Evolutionary conservation across 2,329 filamentous ascomycete genomes (phyloP).

Genomic region (Beauveria pseudobassiana): DNA sequence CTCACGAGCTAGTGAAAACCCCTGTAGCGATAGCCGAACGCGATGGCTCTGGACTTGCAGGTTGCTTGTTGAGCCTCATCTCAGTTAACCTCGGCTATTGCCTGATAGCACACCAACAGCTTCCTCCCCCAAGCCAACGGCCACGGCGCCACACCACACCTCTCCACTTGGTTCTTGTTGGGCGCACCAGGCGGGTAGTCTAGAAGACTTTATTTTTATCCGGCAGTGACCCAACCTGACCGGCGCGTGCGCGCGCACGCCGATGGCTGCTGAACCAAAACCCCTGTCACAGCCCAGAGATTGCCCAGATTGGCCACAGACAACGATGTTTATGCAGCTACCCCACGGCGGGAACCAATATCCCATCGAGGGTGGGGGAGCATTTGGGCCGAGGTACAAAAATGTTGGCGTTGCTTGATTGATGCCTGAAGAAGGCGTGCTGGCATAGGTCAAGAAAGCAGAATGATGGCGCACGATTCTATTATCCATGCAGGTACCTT

Average conservation of each 20-base stretch:
- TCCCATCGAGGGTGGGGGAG: neutral
- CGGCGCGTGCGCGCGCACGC: no score
- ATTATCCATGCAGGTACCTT: neutral
- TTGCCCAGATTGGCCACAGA: neutral
- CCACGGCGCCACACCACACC: neutral
- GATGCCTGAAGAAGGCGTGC: neutral
- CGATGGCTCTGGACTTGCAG: neutral
- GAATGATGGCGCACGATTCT: neutral
- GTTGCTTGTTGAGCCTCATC: neutral
- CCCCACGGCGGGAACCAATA: neutral
- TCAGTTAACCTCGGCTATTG: neutral
- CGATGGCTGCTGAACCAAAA: neutral
- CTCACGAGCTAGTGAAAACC: neutral
- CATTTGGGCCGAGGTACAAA: neutral
- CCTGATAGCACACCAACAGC: neutral
- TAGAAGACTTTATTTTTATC: neutral
- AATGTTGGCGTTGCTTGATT: neutral
- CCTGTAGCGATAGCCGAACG: constrained; percentile 7
- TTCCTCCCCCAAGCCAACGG: neutral
- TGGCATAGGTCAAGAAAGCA: neutral
- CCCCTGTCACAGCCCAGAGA: neutral
- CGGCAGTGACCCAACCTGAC: neutral
- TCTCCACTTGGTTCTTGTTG: neutral
- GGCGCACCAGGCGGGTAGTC: neutral
- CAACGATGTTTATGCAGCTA: neutral